A percentile compares a stretch with the other conserved stretches of the same genome.
phyloP scores from a whole-genome alignment of 257 asterid species.

The Petunia secreta region DNA sequence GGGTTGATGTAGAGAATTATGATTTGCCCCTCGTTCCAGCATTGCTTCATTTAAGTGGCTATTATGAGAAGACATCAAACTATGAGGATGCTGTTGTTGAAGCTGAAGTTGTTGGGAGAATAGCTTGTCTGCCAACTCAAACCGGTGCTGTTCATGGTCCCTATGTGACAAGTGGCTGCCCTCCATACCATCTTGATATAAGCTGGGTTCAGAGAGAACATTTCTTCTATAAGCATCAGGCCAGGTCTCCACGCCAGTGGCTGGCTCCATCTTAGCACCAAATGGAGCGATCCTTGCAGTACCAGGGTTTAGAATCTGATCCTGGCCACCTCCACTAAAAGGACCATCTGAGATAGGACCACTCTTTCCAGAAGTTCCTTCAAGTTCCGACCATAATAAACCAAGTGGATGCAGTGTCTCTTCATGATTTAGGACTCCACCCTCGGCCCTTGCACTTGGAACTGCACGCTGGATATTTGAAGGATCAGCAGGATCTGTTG shows the following conservation, averaged over 20 bases:
- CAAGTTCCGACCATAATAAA: constrained; percentile 90
- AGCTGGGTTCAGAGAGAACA: constrained; percentile 53
- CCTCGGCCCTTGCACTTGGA: constrained; percentile 44
- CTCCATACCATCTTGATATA: constrained; percentile 59
- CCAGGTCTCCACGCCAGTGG: constrained; percentile 64
- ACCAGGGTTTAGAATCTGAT: constrained; percentile 45
- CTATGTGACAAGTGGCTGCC: constrained; percentile 50
- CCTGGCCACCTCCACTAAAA: constrained; percentile 45
- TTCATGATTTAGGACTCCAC: constrained; percentile 49
- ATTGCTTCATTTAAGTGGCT: constrained; percentile 58
- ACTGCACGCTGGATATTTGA: constrained; percentile 41
- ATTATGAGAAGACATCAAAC: constrained; percentile 54
- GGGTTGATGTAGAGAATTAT: constrained; percentile 63
- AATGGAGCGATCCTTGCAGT: constrained; percentile 54
- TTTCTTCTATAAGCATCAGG: constrained; percentile 55
- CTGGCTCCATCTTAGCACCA: constrained; percentile 48
- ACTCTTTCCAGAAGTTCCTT: constrained; percentile 61
- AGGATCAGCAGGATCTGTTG: constrained; percentile 49
- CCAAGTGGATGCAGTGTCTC: constrained; percentile 75
- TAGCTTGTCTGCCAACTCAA: constrained; percentile 68
- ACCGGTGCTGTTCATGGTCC: constrained; percentile 59
- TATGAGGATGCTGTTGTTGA: constrained; percentile 62
- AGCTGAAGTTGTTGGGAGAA: constrained; percentile 56
- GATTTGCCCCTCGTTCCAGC: constrained; percentile 54
- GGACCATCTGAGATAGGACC: constrained; percentile 30